A percentile compares a stretch with the other conserved stretches of the same genome.
Conservation (phyloP, 2,329 filamentous ascomycete genomes). For the Colletotrichum sublineola region DNA sequence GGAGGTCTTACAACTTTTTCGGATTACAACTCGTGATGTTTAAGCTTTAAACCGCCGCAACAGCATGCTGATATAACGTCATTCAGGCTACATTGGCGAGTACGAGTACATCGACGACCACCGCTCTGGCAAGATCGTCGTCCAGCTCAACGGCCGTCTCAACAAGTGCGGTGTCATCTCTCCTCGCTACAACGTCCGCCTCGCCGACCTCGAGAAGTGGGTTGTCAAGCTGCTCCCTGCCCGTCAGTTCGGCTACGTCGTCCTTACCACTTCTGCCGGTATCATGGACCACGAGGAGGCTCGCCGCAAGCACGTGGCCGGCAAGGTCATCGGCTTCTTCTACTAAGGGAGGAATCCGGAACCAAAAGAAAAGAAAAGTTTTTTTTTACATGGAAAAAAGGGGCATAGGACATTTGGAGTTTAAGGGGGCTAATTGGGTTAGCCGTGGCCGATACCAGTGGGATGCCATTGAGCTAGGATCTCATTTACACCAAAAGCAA, state of each 20-base stretch:
- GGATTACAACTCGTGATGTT: slow-evolving; percentile 78
- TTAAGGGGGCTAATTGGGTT: slow-evolving; percentile 48
- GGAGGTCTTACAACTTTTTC: slow-evolving; percentile 98
- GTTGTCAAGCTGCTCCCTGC: slow-evolving; percentile 98
- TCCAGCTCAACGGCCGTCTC: slow-evolving; percentile 98
- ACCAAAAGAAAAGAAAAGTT: slow-evolving; percentile 39
- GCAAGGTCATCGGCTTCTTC: slow-evolving; percentile 99
- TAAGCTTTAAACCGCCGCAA: slow-evolving; percentile 96
- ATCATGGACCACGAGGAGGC: slow-evolving; percentile 99
- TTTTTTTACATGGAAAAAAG: slow-evolving; percentile 45
- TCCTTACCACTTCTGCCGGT: slow-evolving; percentile 82
- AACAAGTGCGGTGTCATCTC: slow-evolving; percentile 99
- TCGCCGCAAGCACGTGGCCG: slow-evolving; percentile 85
- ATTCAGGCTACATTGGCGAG: slow-evolving; percentile 91
- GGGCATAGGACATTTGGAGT: slow-evolving; percentile 55
- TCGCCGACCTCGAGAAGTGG: slow-evolving; percentile 99
- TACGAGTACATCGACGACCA: slow-evolving; percentile 99
- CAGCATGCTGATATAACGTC: slow-evolving; percentile 72
- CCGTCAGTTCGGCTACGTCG: slow-evolving; percentile 99
- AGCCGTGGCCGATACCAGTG: slow-evolving; percentile 54
- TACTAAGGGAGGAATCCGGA: slow-evolving; percentile 72
- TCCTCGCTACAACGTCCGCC: slow-evolving; percentile 99
- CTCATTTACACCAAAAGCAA: slow-evolving; percentile 52
- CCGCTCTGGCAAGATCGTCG: slow-evolving; percentile 99
- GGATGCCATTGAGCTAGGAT: slow-evolving; percentile 50